Percentiles rank a stretch among this genome's conserved stretches.
Conservation (phyloP, 2,329 filamentous ascomycete species). For the Fusarium poae region DNA sequence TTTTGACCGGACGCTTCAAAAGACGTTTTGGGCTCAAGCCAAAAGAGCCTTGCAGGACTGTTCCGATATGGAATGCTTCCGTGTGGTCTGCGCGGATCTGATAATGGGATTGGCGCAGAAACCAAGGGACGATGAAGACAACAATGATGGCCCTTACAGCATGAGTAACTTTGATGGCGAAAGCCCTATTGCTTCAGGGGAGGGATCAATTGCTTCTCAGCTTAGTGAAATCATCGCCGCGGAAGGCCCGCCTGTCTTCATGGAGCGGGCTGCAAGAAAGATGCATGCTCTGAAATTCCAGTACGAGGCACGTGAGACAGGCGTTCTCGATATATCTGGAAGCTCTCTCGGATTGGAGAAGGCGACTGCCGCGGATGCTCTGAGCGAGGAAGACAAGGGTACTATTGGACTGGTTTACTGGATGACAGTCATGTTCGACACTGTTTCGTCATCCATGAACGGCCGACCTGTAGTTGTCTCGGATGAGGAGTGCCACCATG, state of each 20-base stretch:
- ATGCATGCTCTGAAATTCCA: constrained; percentile 55
- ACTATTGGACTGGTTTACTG: constrained; percentile 70
- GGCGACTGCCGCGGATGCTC: constrained; percentile 35
- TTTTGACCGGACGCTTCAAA: constrained; percentile 56
- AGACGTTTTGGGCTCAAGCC: constrained; percentile 57
- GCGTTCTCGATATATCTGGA: constrained; percentile 46
- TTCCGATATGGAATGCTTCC: constrained; percentile 56
- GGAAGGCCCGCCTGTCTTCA: constrained; percentile 49
- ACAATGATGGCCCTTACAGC: constrained; percentile 28
- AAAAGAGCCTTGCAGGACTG: constrained; percentile 54
- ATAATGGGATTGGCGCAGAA: constrained; percentile 58
- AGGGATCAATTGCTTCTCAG: constrained; percentile 49
- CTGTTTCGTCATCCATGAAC: constrained; percentile 67
- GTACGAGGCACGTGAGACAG: constrained; percentile 50
- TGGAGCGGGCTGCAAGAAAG: constrained; percentile 57
- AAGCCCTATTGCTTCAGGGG: constrained; percentile 41
- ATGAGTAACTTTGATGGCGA: constrained; percentile 35
- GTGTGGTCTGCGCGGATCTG: constrained; percentile 57
- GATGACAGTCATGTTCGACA: constrained; percentile 72
- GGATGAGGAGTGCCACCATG: constrained; percentile 58
- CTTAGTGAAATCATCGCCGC: constrained; percentile 50
- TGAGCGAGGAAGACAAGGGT: constrained; percentile 53
- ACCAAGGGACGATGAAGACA: constrained; percentile 48
- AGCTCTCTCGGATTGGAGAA: constrained; percentile 47
- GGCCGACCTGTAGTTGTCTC: constrained; percentile 53